Conservation (phyloP, 805 yeast species). For the Lipomyces yamanashiensis region DNA sequence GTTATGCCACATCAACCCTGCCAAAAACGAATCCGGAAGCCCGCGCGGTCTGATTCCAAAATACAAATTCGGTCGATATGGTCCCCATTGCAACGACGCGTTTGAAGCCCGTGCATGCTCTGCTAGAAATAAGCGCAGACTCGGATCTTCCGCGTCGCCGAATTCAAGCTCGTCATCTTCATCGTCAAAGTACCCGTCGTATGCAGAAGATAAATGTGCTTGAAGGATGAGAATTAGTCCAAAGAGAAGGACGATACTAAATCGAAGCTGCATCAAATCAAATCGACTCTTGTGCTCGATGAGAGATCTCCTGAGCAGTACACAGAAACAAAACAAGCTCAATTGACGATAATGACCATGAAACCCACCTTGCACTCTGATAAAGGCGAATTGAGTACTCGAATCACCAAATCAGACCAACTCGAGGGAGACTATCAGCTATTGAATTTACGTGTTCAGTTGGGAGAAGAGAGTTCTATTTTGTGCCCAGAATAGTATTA, state of each 20-base stretch:
- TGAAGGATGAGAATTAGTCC: neutral
- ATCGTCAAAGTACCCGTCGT: slow-evolving; percentile 14
- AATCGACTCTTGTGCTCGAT: neutral
- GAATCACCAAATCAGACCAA: too few relatives aligned
- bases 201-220: neutral
- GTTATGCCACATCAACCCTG: slow-evolving; percentile 90
- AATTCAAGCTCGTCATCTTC: slow-evolving; percentile 10
- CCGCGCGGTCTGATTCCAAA: slow-evolving; percentile 80
- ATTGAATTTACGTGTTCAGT: slow-evolving; percentile 3
- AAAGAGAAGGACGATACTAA: neutral
- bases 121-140: slow-evolving; percentile 5
- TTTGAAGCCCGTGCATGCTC: slow-evolving; percentile 49
- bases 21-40: slow-evolving; percentile 69
- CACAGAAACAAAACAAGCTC: neutral
- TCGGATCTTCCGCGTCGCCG: slow-evolving; percentile 1
- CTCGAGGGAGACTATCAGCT: neutral
- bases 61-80: slow-evolving; percentile 85
- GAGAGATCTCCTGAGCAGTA: neutral
- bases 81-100: slow-evolving; percentile 81
- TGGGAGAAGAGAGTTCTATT: neutral
- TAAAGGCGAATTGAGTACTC: too few relatives aligned
- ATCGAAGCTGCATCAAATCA: slow-evolving; percentile 1
- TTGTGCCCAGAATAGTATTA: neutral
- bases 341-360: neutral
- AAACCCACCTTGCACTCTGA: too few relatives aligned